Evolutionary conservation across 1,284 basidiomycete species (phyloP), one percentile per base, ranked within the genome.

Genomic region (Paramarasmius palmivorus): DNA sequence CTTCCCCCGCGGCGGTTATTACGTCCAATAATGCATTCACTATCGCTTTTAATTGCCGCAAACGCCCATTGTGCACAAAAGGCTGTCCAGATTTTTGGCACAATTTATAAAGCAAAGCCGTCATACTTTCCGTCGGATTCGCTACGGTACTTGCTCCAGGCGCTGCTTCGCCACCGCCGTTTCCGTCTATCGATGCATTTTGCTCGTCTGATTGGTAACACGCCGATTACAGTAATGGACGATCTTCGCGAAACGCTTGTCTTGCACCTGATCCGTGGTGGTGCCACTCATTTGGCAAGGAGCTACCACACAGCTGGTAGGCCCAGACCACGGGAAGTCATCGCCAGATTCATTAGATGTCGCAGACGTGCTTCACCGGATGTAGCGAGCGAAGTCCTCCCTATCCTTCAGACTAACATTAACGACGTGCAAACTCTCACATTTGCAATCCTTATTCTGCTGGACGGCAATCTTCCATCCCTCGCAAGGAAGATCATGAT

Each of bases 401-500:
- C 14, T 26, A 19, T 65, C 5, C 38, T 69, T 4, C 54, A 53
- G 26, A 55, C 61, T 7, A 55, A 51, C 12, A 56, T 56, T 3
- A 52, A 42, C 1, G 54, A 68, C 49, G 53, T 56, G 2, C 59
- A 67, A 19, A 64, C 59, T 7, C 56, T 73, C 42, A 63, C 67
- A 36, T 63, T 63, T 23, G 71, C 70, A 2, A 61, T 73, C 14
- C 59, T 63, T 12, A 57, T 74, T 3, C 61, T 79, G 6, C 60
- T 75, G 9, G 65, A 65, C 19, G 67, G 67, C 3, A 68, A 70
- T 19, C 73, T 73, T 19, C 49, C 68, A 29, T 62, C 62, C 47
- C 69, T 73, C n/a, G 82, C 81, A 2, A 71, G 71, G 54, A 70
- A 64, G 49, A 56, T 83, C 2, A 74, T 80, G 54, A 60, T 60